Evolutionary conservation across 2,329 filamentous ascomycete genomes (phyloP), one percentile per base, ranked within the genome.

Genomic region (Microdochium nivale): DNA sequence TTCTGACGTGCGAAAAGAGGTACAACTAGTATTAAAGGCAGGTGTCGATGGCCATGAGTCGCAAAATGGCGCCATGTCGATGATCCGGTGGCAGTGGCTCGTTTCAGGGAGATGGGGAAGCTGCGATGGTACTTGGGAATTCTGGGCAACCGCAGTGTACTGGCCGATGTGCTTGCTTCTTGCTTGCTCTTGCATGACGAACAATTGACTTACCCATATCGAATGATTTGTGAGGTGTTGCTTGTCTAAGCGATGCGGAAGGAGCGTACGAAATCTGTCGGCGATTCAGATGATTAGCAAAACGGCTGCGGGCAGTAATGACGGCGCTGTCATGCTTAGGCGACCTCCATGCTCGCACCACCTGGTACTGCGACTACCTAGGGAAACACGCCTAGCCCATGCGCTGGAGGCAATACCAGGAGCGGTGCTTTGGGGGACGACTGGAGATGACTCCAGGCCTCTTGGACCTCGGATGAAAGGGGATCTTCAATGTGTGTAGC

Each of bases 151-250:
- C 16, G 24, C 10, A 30, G 10, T 9, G 5, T 14, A 24, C 4
- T 30, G 24, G 25, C 24, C 3, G 23, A 27, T 14, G 24, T 14
- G n/a, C 24, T 47, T 30, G 46, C 24, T 25, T 47, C 25, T 25
- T 25, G 24, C 46, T 47, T 19, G 40, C n/a, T 44, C 21, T 24
- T 21, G 46, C 46, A 4, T 10, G 11, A 19, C 14, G 25, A 24
- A 47, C 43, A 25, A 27, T 27, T 25, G 46, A 47, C 46, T 47
- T 47, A 47, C 46, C 46, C 46, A 47, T 47, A 21, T 25, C 46
- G 46, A 47, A 47, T 7, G 46, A 47, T 21, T 16, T 44, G 19
- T 24, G 40, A 44, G 19, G 40, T 13, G 40, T 19, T 44, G 40
- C 8, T n/a, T 44, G 10, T 21, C 21, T 44, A 44, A 44, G 40